These are phyloP conservation scores for Botrytis fragariae DNA, from an alignment of 2,329 filamentous ascomycete species.

Conservation along the genomic window DNA sequence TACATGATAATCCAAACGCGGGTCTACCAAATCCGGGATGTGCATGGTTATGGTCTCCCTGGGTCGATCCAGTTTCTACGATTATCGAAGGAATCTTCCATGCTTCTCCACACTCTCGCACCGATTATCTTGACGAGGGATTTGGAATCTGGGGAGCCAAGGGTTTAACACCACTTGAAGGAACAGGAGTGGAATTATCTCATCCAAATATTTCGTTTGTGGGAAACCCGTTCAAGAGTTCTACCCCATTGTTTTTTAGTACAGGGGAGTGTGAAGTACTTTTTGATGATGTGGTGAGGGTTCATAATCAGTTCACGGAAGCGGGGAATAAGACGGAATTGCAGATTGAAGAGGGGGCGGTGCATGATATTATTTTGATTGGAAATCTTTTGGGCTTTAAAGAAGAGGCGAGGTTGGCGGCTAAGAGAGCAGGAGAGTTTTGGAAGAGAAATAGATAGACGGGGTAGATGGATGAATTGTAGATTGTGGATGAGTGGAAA, in stretches of 20 bases:
- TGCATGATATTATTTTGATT: conserved; percentile 48
- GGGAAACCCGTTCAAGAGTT: conserved; percentile 41
- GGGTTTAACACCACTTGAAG: conserved; percentile 36
- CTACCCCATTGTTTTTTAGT: conserved; percentile 44
- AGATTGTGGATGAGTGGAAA: background rate
- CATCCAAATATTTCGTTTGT: conserved; percentile 43
- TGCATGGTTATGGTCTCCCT: conserved; percentile 45
- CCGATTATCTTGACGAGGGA: conserved; percentile 43
- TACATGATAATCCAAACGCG: conserved; percentile 41
- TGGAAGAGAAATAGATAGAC: conserved; percentile 7
- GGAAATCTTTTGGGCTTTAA: conserved; percentile 45
- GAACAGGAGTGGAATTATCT: conserved; percentile 28
- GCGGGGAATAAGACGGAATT: conserved; percentile 44
- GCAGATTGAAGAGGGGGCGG: conserved; percentile 42
- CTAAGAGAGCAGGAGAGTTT: conserved; percentile 20
- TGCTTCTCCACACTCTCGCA: conserved; percentile 25
- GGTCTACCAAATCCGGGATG: conserved; percentile 40
- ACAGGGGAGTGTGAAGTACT: conserved; percentile 44
- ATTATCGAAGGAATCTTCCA: conserved; percentile 32
- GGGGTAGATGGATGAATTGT: background rate
- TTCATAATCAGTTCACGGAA: conserved; percentile 41
- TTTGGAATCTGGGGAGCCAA: conserved; percentile 46
- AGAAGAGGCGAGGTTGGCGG: conserved; percentile 35
- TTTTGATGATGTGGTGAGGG: conserved; percentile 42
- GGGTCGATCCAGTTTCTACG: conserved; percentile 41